Evolutionary conservation across 106 monocot genomes (phyloP).

Genomic region (Apostasia ramifera): DNA sequence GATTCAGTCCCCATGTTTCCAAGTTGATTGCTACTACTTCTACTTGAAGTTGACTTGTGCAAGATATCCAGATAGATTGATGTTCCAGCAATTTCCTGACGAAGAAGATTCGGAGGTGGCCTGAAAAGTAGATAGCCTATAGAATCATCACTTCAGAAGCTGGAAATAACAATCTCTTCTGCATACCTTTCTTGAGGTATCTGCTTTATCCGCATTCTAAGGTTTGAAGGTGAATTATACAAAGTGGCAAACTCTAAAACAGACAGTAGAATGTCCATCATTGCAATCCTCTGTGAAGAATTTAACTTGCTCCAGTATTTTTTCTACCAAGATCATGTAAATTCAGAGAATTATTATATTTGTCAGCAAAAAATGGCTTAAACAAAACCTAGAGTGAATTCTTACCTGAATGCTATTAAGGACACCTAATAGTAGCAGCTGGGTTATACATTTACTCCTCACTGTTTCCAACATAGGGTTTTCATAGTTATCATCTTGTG

Average conservation of each 20-base stretch:
- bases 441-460: conserved; percentile 91
- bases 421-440: conserved; percentile 70
- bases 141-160: not conserved
- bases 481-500: conserved; percentile 54
- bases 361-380: not conserved
- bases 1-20: conserved; percentile 3
- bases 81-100: conserved; percentile 90
- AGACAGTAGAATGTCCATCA: conserved; percentile 84
- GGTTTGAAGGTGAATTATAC: conserved; percentile 88
- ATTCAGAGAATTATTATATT: not conserved
- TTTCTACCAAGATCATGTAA: conserved; percentile 26
- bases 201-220: conserved; percentile 75
- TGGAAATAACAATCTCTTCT: not conserved
- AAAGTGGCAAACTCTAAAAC: conserved; percentile 86
- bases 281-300: conserved; percentile 69
- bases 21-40: conserved; percentile 10
- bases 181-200: conserved; percentile 69
- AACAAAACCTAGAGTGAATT: not conserved
- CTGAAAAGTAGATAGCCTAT: conserved; percentile 31
- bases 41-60: conserved; percentile 66
- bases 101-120: conserved; percentile 89
- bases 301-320: conserved; percentile 86
- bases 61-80: conserved; percentile 87
- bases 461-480: conserved; percentile 64
- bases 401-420: conserved; percentile 88